Evolutionary conservation across 306 rosid species (phyloP).

Genomic region (Sindora glabra): DNA sequence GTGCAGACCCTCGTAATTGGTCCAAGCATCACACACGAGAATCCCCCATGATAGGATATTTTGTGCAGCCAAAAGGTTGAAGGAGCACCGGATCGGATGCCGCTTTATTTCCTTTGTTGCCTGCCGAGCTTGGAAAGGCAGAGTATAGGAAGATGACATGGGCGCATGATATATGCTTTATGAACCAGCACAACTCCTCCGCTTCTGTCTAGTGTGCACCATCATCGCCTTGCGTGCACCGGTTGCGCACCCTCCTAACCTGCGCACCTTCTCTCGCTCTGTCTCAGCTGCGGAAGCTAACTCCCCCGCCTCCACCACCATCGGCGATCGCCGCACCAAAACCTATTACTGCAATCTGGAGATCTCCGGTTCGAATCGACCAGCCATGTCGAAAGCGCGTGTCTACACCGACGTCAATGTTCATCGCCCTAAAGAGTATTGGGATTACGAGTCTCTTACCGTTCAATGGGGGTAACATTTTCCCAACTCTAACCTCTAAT

Average conservation of each 20-base stretch:
- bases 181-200: slow-evolving; percentile 17
- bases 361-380: slow-evolving; percentile 21
- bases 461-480: slow-evolving; percentile 81
- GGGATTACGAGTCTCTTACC: slow-evolving; percentile 93
- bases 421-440: slow-evolving; percentile 78
- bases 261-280: slow-evolving; percentile 30
- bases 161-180: too few species aligned
- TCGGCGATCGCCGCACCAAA: not conserved
- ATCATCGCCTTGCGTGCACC: slow-evolving; percentile 42
- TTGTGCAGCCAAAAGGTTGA: too few species aligned
- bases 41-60: too few species aligned
- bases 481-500: slow-evolving; percentile 24
- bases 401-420: slow-evolving; percentile 77
- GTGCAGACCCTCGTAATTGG: too few species aligned
- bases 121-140: too few species aligned
- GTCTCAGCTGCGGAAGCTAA: not conserved
- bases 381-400: slow-evolving; percentile 72
- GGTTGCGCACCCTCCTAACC: slow-evolving; percentile 46
- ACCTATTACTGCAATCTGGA: not conserved
- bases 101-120: too few species aligned
- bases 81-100: too few species aligned
- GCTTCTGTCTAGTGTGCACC: slow-evolving; percentile 45
- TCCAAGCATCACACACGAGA: too few species aligned
- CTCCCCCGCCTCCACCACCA: not conserved
- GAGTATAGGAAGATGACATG: too few species aligned